These are phyloP conservation scores for Globisporangium barbulae DNA, from an alignment of 352 stramenopile species.

Conservation along the genomic window DNA sequence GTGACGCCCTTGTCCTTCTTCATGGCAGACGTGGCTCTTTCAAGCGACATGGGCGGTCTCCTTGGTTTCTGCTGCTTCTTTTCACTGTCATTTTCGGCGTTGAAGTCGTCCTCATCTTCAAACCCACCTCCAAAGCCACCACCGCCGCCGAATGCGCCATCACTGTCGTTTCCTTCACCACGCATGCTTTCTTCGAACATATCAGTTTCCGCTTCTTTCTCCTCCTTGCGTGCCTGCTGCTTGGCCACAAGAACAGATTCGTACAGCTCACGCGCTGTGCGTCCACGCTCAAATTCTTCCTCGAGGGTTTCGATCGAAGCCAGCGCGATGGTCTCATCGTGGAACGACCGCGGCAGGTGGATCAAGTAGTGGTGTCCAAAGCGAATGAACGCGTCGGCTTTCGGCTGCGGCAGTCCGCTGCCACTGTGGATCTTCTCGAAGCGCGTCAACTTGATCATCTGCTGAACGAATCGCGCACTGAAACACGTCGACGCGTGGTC, in stretches of 20 bases:
- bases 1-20: slow-evolving; percentile 61
- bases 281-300: slow-evolving; percentile 72
- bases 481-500: slow-evolving; percentile 58
- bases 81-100: slow-evolving; percentile 6
- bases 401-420: slow-evolving; percentile 18
- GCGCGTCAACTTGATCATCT: slow-evolving; percentile 75
- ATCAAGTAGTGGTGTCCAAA: slow-evolving; percentile 84
- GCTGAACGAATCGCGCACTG: slow-evolving; percentile 65
- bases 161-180: not conserved
- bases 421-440: slow-evolving; percentile 60
- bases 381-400: slow-evolving; percentile 62
- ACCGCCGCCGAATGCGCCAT: not conserved
- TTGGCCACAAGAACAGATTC: slow-evolving; percentile 68
- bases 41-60: slow-evolving; percentile 26
- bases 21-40: slow-evolving; percentile 35
- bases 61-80: slow-evolving; percentile 1
- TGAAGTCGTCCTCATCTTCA: slow-evolving; percentile 3
- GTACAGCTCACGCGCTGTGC: slow-evolving; percentile 65
- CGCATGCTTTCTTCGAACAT: not conserved
- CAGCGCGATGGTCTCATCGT: slow-evolving; percentile 65
- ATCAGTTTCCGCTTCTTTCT: not conserved
- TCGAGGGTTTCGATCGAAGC: slow-evolving; percentile 76
- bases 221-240: slow-evolving; percentile 13
- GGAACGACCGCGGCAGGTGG: slow-evolving; percentile 70
- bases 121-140: not conserved